Evolutionary conservation across 495 filamentous ascomycete species (phyloP).

Genomic region (Aspergillus egyptiacus): DNA sequence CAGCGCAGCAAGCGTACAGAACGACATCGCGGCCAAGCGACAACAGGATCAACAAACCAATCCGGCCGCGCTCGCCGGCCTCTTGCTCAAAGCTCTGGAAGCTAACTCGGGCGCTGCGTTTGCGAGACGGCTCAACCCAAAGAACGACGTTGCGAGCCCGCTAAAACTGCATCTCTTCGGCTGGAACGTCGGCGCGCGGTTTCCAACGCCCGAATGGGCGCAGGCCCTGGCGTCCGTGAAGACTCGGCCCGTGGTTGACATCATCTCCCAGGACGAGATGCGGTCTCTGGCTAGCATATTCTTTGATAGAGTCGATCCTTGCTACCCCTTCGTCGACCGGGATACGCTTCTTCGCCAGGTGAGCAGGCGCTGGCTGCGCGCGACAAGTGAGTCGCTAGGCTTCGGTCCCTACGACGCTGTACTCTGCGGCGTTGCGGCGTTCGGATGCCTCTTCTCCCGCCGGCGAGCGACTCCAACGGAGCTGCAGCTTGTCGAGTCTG

Average conservation of each 20-base stretch:
- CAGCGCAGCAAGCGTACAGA: slow-evolving; percentile 16
- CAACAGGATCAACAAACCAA: slow-evolving; percentile 5
- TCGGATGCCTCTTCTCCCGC: slow-evolving; percentile 43
- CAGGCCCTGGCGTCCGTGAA: slow-evolving; percentile 5
- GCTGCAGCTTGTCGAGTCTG: slow-evolving; percentile 34
- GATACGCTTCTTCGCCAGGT: slow-evolving; percentile 27
- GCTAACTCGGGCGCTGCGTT: slow-evolving; percentile 53
- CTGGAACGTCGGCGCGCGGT: slow-evolving; percentile 48
- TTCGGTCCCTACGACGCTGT: slow-evolving; percentile 38
- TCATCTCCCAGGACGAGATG: slow-evolving; percentile 41
- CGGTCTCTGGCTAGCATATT: slow-evolving; percentile 34
- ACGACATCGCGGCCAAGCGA: slow-evolving; percentile 5
- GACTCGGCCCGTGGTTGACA: slow-evolving; percentile 26
- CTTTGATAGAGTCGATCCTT: slow-evolving; percentile 46
- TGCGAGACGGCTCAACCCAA: slow-evolving; percentile 46
- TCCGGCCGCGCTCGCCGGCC: slow-evolving; percentile 10
- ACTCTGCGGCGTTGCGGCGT: slow-evolving; percentile 44
- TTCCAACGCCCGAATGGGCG: slow-evolving; percentile 19
- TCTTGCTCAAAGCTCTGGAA: slow-evolving; percentile 35
- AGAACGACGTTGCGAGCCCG: slow-evolving; percentile 44
- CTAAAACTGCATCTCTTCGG: slow-evolving; percentile 51
- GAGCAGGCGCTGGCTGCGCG: slow-evolving; percentile 31
- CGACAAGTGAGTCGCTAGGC: slow-evolving; percentile 10
- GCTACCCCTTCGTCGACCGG: slow-evolving; percentile 47
- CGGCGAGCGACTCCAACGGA: slow-evolving; percentile 29